Evolutionary conservation across 768 basidiomycete species (phyloP).

Genomic region (Ramaria sp.): DNA sequence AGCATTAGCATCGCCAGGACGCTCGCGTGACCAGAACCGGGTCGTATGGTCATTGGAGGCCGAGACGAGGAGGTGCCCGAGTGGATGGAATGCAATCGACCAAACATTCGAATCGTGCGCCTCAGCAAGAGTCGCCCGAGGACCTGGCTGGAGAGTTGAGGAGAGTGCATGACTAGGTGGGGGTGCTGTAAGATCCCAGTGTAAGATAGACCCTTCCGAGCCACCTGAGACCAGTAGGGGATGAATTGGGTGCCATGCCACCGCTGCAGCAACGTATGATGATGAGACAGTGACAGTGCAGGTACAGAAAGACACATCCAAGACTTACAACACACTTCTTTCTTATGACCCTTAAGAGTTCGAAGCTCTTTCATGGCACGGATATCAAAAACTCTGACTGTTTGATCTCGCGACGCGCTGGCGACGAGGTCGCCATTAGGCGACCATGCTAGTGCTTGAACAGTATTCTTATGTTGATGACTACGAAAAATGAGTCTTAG

Average conservation of each 20-base stretch:
- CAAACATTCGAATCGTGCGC: slow-evolving; percentile 98
- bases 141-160: slow-evolving; percentile 29
- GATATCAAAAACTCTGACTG: slow-evolving; percentile 93
- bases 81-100: slow-evolving; percentile 89
- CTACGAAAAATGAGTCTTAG: slow-evolving; percentile 27
- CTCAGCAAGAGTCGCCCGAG: slow-evolving; percentile 81
- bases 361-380: slow-evolving; percentile 95
- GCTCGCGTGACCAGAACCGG: slow-evolving; percentile 94
- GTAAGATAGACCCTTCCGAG: slow-evolving; percentile 85
- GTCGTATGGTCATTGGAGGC: slow-evolving; percentile 99
- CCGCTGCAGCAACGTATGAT: slow-evolving; percentile 38
- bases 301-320: background rate
- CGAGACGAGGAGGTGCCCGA: slow-evolving; percentile 88
- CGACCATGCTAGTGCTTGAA: slow-evolving; percentile 89
- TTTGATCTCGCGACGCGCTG: slow-evolving; percentile 90
- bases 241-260: slow-evolving; percentile 95
- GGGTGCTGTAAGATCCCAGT: slow-evolving; percentile 76
- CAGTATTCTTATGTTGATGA: slow-evolving; percentile 94
- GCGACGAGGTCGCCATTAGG: slow-evolving; percentile 91
- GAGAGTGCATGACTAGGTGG: slow-evolving; percentile 9
- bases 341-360: slow-evolving; percentile 90
- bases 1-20: slow-evolving; percentile 71
- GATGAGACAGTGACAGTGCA: background rate
- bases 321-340: slow-evolving; percentile 89
- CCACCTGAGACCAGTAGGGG: slow-evolving; percentile 89